Base-by-base conservation (phyloP, 441 rosid genomes). In the Gossypium laxum region DNA sequence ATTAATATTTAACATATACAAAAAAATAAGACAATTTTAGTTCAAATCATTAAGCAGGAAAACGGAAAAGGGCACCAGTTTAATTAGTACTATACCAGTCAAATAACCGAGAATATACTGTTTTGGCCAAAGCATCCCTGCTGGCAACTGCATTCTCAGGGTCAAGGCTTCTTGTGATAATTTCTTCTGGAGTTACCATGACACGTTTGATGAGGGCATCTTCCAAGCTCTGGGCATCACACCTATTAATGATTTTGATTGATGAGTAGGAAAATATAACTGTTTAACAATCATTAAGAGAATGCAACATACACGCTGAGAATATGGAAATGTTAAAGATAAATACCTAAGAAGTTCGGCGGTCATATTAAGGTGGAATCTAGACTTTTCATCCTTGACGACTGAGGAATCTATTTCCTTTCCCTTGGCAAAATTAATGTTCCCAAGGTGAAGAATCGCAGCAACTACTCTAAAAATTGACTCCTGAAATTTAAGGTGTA, bases 171-270 rank as follows among this genome's bases (percentile, higher is more conserved):
- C 97, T 91, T 75, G 97, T 96, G 76, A 96, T 96, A 77, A 96
- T 74, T 87, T 96, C 99, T 82, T 96, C 99, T 61, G 99, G 99
- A 60, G 99, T 96, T 80, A 96, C 96, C 97, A 96, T 96, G 50
- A 92, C 99, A 86, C 99, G 99, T 85, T 93, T 86, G 76, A 93
- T 91, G 77, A 92, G 73, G 38, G 99, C 97, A 85, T 88, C 92
- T 87, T 96, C 99, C 88, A 96, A 82, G 79, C 86, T 91, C 86
- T 85, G 88, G 74, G 89, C 91, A 88, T 96, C 85, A 70, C 99
- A 96, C 81, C 99, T 96, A 72, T 76, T 54, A 48, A 59, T 47
- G 32, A 43, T 48, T 41, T 15, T 28, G 59, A 45, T 51, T 48
- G 7, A 59, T 62, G 17, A 60, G 47, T 5, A 17, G 15, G 47